These are phyloP conservation scores for Elongisporangium undulatum DNA, from an alignment of 352 stramenopile species.

Conservation along the genomic window DNA sequence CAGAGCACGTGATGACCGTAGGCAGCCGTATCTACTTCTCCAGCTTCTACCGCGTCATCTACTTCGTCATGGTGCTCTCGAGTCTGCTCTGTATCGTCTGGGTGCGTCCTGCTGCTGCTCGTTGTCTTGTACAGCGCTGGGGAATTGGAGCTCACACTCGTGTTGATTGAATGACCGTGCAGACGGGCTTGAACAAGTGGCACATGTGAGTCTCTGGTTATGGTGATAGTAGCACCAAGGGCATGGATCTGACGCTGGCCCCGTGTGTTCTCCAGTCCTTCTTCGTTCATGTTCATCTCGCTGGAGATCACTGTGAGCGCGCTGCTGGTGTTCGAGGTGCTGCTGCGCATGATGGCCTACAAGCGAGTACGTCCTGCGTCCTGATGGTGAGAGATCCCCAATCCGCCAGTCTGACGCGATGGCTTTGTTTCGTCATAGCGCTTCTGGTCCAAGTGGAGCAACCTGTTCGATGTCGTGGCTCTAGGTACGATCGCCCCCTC, in stretches of 20 bases:
- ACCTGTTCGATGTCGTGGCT: conserved; percentile 81
- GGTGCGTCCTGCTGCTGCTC: conserved; percentile 23
- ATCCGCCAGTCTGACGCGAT: not conserved
- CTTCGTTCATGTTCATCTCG: conserved; percentile 74
- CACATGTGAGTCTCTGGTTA: conserved; percentile 38
- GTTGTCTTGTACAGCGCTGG: not conserved
- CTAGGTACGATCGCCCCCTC: conserved; percentile 28
- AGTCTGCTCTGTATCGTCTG: conserved; percentile 71
- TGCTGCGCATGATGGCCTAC: conserved; percentile 80
- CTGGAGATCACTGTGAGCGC: conserved; percentile 73
- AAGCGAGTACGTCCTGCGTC: conserved; percentile 34
- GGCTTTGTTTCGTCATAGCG: conserved; percentile 21
- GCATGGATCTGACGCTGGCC: not conserved
- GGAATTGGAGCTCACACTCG: not conserved
- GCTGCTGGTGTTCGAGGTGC: conserved; percentile 72
- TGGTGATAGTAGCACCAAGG: not conserved
- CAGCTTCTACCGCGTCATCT: conserved; percentile 64
- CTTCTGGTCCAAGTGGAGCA: conserved; percentile 84
- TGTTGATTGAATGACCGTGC: not conserved
- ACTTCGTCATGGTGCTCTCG: conserved; percentile 75
- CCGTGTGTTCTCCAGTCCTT: conserved; percentile 32
- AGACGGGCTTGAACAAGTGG: conserved; percentile 76
- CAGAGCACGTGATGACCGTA: conserved; percentile 69
- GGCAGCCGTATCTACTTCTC: conserved; percentile 84
- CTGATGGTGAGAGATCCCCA: not conserved